Conservation (phyloP, 805 yeast genomes). For the Kuraishia hungarica region DNA sequence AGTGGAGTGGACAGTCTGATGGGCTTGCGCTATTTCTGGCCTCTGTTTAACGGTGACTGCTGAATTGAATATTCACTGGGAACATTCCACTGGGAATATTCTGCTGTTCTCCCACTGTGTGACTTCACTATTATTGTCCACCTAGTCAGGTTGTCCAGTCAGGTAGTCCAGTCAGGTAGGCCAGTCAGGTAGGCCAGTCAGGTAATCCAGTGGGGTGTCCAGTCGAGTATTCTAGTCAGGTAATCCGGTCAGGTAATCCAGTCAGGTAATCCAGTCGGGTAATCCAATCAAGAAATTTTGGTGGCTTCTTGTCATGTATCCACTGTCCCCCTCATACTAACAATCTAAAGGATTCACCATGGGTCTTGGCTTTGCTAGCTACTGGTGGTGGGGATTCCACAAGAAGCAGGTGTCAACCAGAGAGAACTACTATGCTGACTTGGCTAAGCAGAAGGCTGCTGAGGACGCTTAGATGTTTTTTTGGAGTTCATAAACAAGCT, state of each 20-base stretch:
- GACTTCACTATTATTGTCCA: too few relatives aligned
- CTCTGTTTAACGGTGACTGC: too few relatives aligned
- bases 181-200: background rate
- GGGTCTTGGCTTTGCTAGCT: conserved; percentile 44
- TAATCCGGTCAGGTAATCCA: too few relatives aligned
- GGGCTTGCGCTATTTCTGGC: background rate
- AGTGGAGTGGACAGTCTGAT: background rate
- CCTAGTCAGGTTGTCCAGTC: background rate
- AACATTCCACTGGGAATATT: too few relatives aligned
- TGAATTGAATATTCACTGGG: background rate
- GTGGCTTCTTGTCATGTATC: too few relatives aligned
- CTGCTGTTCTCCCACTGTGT: too few relatives aligned
- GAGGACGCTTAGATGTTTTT: conserved; percentile 34
- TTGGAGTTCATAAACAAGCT: background rate
- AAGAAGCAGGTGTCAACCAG: conserved; percentile 61
- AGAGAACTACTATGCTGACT: conserved; percentile 76
- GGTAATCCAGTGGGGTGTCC: too few relatives aligned
- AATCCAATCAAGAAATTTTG: background rate
- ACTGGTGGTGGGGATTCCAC: conserved; percentile 88
- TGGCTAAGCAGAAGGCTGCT: conserved; percentile 66
- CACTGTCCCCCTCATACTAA: background rate
- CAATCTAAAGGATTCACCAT: conserved; percentile 14
- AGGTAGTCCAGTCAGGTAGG: background rate
- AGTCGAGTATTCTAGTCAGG: too few relatives aligned
- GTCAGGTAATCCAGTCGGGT: background rate